Evolutionary conservation across 2,329 filamentous ascomycete genomes (phyloP).

Genomic region (Colletotrichum abscissum): DNA sequence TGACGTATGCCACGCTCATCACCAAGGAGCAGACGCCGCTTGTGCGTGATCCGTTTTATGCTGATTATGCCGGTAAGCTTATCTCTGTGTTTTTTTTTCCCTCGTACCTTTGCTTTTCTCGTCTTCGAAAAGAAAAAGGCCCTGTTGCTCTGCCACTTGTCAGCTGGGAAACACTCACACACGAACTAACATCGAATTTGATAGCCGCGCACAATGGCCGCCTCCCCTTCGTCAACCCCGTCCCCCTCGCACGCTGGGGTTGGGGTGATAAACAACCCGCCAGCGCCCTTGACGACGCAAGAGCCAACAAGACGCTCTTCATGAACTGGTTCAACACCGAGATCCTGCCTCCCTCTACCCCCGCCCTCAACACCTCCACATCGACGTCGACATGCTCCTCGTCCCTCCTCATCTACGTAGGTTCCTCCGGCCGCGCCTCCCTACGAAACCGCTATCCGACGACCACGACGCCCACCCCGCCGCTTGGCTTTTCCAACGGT

Average conservation of each 20-base stretch:
- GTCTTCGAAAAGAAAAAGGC: not conserved
- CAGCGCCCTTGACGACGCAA: slow-evolving; percentile 38
- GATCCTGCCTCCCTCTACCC: slow-evolving; percentile 39
- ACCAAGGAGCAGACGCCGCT: slow-evolving; percentile 50
- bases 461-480: slow-evolving; percentile 54
- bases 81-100: not conserved
- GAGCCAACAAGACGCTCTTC: slow-evolving; percentile 46
- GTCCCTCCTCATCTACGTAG: slow-evolving; percentile 43
- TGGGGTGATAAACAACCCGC: slow-evolving; percentile 45
- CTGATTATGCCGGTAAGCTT: slow-evolving; percentile 48
- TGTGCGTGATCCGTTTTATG: slow-evolving; percentile 51
- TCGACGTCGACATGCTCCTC: slow-evolving; percentile 43
- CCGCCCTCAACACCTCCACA: not conserved
- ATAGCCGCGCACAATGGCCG: slow-evolving; percentile 46
- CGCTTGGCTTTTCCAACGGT: slow-evolving; percentile 56
- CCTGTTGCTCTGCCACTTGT: too few relatives aligned
- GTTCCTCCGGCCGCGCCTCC: slow-evolving; percentile 18
- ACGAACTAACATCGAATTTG: not conserved
- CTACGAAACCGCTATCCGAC: slow-evolving; percentile 46
- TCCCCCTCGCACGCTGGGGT: slow-evolving; percentile 48
- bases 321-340: slow-evolving; percentile 45
- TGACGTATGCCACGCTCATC: slow-evolving; percentile 50
- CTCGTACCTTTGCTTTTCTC: too few relatives aligned
- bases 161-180: too few relatives aligned
- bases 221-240: slow-evolving; percentile 50